These are phyloP conservation scores for Backusella australiensis DNA, from an alignment of 192 early-diverging fungal species.

Conservation along the genomic window DNA sequence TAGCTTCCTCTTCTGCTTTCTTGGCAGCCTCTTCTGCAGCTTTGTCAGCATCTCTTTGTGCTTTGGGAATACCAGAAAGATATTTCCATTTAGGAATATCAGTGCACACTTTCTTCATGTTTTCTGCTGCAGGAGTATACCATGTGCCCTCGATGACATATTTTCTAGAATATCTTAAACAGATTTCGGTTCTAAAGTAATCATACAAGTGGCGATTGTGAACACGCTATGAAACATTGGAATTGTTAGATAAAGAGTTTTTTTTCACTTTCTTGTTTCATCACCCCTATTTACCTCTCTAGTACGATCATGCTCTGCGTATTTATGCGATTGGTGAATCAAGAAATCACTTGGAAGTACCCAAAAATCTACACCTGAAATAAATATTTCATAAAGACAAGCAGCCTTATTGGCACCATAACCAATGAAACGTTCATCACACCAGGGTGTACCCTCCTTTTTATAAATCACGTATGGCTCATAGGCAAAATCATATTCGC, in stretches of 20 bases:
- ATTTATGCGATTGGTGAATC: conserved; percentile 53
- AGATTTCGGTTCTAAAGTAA: conserved; percentile 49
- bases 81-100: conserved; percentile 39
- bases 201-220: conserved; percentile 47
- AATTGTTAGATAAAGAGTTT: not conserved
- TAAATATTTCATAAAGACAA: conserved; percentile 52
- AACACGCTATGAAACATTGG: conserved; percentile 34
- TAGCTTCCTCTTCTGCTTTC: not conserved
- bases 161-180: conserved; percentile 46
- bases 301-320: conserved; percentile 42
- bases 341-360: conserved; percentile 50
- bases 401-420: conserved; percentile 57
- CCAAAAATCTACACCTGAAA: conserved; percentile 48
- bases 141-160: conserved; percentile 40
- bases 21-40: not conserved
- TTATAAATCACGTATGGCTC: conserved; percentile 55
- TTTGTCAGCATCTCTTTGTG: conserved; percentile 13
- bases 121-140: conserved; percentile 31
- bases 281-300: conserved; percentile 38
- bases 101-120: conserved; percentile 41
- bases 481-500: conserved; percentile 47
- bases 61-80: not conserved
- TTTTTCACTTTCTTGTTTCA: not conserved
- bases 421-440: conserved; percentile 52
- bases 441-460: conserved; percentile 50